Base-by-base conservation (phyloP, 805 yeast genomes). In the Lachancea dasiensis region DNA sequence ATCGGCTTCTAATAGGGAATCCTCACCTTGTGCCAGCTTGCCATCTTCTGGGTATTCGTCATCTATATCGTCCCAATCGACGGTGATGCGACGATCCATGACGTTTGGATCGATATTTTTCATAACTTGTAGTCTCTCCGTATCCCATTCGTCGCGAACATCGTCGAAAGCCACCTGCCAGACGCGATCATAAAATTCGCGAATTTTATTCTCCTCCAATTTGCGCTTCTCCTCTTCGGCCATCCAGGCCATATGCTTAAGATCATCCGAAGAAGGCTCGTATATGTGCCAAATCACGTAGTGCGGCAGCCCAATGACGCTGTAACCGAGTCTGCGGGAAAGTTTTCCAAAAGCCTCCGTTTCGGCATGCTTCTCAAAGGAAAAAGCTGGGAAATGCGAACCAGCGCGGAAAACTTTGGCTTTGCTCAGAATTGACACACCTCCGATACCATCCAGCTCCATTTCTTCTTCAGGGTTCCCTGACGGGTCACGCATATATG, bases 261-360 rank as follows among this genome's bases (percentile, higher is more conserved):
- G 69, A 67, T 90, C 97, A 60, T 89, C 97, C 18, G 81, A 77
- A 14, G 95, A 82, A 18, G 97, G 97, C 67, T 90, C 97, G 63
- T 90, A 90, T 47, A 86, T 81, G 61, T 87, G 96, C 97, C 97
- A 90, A 39, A 90, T 82, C 23, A 86, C 94, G 59, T 90, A 90
- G 64, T 90, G 96, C 9, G 96, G 95, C 50, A 90, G 70, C 0
- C 97, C 97, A 44, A 81, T 72, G 17, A 90, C 97, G 17, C 79
- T 70, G 58, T 74, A 85, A 4, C 90, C 89, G 95, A 90, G 86
- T 45, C 81, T 69, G 49, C 85, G 80, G 50, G 86, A 77, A 69
- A 90, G 70, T 56, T 85, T 87, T 31, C 95, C 98, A 61, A 92
- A 90, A 0, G 95, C 97, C 63, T 92, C 97, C 2, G 97, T 90